phyloP scores from a whole-genome alignment of 2,329 filamentous ascomycete genomes.

The Cladorrhinum sp. region DNA sequence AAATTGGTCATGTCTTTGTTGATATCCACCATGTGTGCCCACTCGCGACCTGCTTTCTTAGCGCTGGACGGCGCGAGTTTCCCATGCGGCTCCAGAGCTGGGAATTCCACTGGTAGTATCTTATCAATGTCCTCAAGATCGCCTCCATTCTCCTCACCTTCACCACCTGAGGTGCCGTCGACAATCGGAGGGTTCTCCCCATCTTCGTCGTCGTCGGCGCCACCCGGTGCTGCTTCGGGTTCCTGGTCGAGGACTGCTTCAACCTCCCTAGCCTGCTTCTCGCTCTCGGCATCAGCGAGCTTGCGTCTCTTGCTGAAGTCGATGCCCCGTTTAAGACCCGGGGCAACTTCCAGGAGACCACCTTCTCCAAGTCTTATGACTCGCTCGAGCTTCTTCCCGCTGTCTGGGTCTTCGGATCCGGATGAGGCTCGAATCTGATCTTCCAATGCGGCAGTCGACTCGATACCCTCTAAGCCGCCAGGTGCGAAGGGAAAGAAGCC shows the following conservation, averaged over 20 bases:
- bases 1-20: conserved; percentile 94
- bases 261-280: conserved; percentile 67
- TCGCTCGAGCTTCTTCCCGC: conserved; percentile 64
- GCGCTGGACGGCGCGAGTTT: conserved; percentile 67
- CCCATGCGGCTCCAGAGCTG: conserved; percentile 81
- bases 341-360: conserved; percentile 75
- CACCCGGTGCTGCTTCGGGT: conserved; percentile 37
- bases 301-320: conserved; percentile 63
- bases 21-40: conserved; percentile 98
- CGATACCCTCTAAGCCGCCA: conserved; percentile 81
- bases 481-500: conserved; percentile 94
- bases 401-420: conserved; percentile 41
- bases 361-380: conserved; percentile 84
- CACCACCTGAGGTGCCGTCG: conserved; percentile 24
- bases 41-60: conserved; percentile 77
- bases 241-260: conserved; percentile 57
- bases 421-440: conserved; percentile 61
- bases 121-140: conserved; percentile 72
- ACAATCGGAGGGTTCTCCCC: conserved; percentile 30
- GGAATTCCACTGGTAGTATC: conserved; percentile 87
- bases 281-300: conserved; percentile 53
- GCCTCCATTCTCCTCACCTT: conserved; percentile 34
- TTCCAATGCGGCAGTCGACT: conserved; percentile 80
- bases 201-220: conserved; percentile 30
- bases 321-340: conserved; percentile 77